Percentiles rank a stretch among this genome's conserved stretches.
These are phyloP conservation scores for Aspergillus sp. DNA, from an alignment of 2,329 filamentous ascomycete genomes.

Conservation along the genomic window DNA sequence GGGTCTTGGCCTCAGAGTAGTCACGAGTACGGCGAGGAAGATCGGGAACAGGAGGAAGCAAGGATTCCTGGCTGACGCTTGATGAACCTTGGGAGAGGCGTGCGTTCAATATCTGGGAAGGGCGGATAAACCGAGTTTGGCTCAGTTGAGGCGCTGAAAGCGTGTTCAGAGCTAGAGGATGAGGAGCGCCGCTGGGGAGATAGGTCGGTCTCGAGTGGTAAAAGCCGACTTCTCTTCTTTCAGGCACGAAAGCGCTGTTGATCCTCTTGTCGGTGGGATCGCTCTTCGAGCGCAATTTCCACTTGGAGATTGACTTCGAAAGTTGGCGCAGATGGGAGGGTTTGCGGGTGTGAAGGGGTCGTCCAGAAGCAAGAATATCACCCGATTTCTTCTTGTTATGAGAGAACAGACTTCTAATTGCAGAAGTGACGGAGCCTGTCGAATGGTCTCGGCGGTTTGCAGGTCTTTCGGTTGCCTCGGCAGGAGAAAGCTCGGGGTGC, in stretches of 20 bases:
- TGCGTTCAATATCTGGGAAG: background rate
- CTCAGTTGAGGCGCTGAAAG: too few relatives aligned
- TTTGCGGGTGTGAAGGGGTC: background rate
- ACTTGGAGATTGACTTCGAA: slow-evolving; percentile 1
- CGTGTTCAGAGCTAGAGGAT: background rate
- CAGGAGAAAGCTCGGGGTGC: background rate
- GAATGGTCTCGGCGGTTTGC: background rate
- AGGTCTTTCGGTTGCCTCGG: background rate
- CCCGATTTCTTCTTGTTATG: slow-evolving; percentile 3
- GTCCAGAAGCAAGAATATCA: background rate
- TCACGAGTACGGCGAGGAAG: background rate
- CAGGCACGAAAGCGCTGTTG: background rate
- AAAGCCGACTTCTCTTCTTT: slow-evolving; percentile 1
- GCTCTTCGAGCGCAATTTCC: slow-evolving; percentile 4
- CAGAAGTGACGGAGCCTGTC: slow-evolving; percentile 1
- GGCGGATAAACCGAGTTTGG: background rate
- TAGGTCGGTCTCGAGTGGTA: background rate
- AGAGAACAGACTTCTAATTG: slow-evolving; percentile 3
- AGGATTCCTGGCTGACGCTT: background rate
- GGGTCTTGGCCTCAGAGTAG: background rate
- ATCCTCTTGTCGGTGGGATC: slow-evolving; percentile 1
- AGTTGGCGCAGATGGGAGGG: background rate
- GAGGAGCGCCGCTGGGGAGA: background rate
- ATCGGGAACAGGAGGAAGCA: slow-evolving; percentile 2
- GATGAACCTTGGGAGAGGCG: background rate